A percentile compares a stretch with the other conserved stretches of the same genome.
These are phyloP conservation scores for Paramecium sonneborni DNA, from an alignment of 73 alveolate species.

Conservation along the genomic window DNA sequence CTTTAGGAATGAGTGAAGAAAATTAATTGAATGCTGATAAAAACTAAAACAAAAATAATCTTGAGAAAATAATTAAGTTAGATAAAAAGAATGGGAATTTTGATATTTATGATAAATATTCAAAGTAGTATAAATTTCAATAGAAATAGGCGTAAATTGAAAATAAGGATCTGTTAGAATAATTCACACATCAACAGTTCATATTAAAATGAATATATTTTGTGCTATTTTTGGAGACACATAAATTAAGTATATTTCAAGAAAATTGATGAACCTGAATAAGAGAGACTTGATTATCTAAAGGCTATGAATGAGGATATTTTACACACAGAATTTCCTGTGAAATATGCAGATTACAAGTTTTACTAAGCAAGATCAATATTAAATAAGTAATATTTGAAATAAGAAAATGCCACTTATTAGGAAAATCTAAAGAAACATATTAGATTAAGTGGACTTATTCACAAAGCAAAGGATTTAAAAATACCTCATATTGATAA, in stretches of 20 bases:
- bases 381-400: background rate
- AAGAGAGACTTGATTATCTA: constrained; percentile 26
- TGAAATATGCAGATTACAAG: constrained; percentile 30
- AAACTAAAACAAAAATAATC: constrained; percentile 51
- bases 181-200: constrained; percentile 30
- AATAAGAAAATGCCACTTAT: constrained; percentile 11
- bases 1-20: constrained; percentile 35
- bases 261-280: constrained; percentile 55
- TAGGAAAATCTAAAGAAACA: background rate
- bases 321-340: constrained; percentile 18
- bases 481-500: constrained; percentile 3
- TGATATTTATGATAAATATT: constrained; percentile 54
- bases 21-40: constrained; percentile 29
- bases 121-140: background rate
- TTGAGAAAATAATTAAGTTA: constrained; percentile 50
- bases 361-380: background rate
- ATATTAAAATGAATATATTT: constrained; percentile 26
- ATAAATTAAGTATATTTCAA: constrained; percentile 37
- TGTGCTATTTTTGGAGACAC: constrained; percentile 59
- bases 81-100: constrained; percentile 60
- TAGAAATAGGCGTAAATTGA: background rate
- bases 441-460: background rate
- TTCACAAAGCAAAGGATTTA: background rate
- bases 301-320: background rate
- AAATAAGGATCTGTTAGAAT: constrained; percentile 35